Percentiles rank a stretch among this genome's conserved stretches.
These are phyloP conservation scores for Tulasnella sp. DNA, from an alignment of 768 basidiomycete species.

Conservation along the genomic window DNA sequence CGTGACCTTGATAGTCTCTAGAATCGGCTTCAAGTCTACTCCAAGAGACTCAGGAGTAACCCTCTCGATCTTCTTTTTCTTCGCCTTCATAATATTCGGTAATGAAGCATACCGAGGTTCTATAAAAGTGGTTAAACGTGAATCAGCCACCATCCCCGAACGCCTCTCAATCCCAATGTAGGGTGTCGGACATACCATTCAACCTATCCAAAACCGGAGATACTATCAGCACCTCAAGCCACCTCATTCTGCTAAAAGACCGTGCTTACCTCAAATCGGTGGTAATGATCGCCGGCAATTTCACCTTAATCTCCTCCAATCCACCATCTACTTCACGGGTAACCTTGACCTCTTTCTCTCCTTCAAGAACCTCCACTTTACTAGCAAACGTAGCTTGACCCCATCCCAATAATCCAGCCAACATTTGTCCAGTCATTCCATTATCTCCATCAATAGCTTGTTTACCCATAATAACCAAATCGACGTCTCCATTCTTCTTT, in stretches of 20 bases:
- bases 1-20: conserved; percentile 76
- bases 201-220: conserved; percentile 38
- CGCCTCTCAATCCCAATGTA: not conserved
- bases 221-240: not conserved
- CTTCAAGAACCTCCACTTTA: conserved; percentile 59
- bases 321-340: conserved; percentile 93
- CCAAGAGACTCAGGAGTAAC: conserved; percentile 65
- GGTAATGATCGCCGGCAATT: conserved; percentile 74
- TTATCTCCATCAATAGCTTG: conserved; percentile 97
- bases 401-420: conserved; percentile 85
- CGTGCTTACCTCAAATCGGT: conserved; percentile 76
- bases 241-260: not conserved
- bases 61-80: conserved; percentile 92
- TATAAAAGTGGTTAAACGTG: conserved; percentile 23
- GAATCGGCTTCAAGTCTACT: conserved; percentile 65
- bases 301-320: conserved; percentile 63
- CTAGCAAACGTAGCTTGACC: conserved; percentile 92
- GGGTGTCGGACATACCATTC: conserved; percentile 42
- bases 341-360: conserved; percentile 51
- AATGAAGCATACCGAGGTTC: conserved; percentile 97
- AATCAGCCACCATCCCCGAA: not conserved
- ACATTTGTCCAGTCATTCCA: conserved; percentile 93
- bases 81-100: conserved; percentile 98
- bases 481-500: conserved; percentile 47
- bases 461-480: conserved; percentile 91